Conservation (phyloP, 768 basidiomycete genomes). For the Podaxis sp. region DNA sequence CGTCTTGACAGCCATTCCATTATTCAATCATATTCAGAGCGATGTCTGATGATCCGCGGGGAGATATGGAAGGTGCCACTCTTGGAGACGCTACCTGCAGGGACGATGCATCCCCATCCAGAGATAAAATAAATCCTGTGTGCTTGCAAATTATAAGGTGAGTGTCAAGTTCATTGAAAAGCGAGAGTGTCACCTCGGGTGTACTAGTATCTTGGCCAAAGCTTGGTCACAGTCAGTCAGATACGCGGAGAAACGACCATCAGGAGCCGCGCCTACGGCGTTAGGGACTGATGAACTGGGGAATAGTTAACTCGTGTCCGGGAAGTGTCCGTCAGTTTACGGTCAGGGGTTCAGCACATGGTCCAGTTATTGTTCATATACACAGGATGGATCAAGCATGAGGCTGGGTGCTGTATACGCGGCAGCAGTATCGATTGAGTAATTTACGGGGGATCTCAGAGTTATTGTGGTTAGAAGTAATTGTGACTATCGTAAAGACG, state of each 20-base stretch:
- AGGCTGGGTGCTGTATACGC: neutral
- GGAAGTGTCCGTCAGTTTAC: neutral
- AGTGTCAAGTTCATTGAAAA: too few relatives aligned
- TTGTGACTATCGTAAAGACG: neutral
- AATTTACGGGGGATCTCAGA: neutral
- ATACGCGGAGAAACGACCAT: neutral
- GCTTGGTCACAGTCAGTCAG: neutral
- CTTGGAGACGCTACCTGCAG: neutral
- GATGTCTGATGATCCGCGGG: neutral
- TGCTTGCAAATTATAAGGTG: too few relatives aligned
- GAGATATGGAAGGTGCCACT: neutral
- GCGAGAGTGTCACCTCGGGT: too few relatives aligned
- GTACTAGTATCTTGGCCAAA: neutral
- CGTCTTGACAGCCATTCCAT: neutral
- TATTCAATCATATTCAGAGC: neutral
- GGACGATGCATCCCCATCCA: neutral
- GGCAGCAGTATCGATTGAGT: constrained; percentile 1
- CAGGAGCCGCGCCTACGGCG: neutral
- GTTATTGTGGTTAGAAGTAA: neutral
- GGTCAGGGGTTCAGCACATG: neutral
- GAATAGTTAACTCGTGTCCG: neutral
- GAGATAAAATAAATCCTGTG: neutral
- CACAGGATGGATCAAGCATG: neutral
- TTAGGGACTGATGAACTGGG: neutral
- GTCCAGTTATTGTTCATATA: neutral